Conservation (phyloP, 1,284 basidiomycete species). For the Cutaneotrichosporon sp. region DNA sequence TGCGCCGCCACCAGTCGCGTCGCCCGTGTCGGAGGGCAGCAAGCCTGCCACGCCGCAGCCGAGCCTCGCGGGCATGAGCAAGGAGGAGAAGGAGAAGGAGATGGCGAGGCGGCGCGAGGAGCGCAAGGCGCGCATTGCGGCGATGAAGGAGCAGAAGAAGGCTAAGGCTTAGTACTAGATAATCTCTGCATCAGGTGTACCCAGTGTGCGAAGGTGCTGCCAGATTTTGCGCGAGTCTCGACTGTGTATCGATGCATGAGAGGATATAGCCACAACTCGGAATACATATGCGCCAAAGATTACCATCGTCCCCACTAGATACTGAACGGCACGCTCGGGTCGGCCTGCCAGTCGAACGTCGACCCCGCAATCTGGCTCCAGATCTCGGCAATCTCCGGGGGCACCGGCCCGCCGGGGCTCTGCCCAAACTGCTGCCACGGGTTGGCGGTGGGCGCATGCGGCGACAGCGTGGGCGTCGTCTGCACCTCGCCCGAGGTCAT, state of each 20-base stretch:
- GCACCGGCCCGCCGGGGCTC: constrained; percentile 13
- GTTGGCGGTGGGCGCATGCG: not conserved
- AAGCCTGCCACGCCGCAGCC: constrained; percentile 24
- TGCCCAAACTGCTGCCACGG: constrained; percentile 11
- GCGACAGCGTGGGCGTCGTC: not conserved
- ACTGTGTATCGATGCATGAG: not conserved
- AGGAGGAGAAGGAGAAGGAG: constrained; percentile 85
- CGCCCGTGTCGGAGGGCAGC: constrained; percentile 10
- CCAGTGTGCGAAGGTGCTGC: too few species aligned
- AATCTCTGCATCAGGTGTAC: not conserved
- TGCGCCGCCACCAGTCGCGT: constrained; percentile 13
- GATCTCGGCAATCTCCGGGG: constrained; percentile 34
- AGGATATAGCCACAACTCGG: not conserved
- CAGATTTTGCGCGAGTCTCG: too few species aligned
- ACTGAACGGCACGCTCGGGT: constrained; percentile 51
- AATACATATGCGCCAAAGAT: not conserved
- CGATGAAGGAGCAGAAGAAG: constrained; percentile 52
- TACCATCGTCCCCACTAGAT: constrained; percentile 27
- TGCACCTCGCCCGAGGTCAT: constrained; percentile 3
- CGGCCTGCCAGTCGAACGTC: constrained; percentile 50
- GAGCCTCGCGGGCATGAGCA: constrained; percentile 60
- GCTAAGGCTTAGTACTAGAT: not conserved
- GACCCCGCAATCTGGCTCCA: constrained; percentile 48
- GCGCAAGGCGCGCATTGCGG: constrained; percentile 61
- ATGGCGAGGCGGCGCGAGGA: constrained; percentile 87